Evolutionary conservation across 306 rosid species (phyloP).

Genomic region (Cucumis melo): DNA sequence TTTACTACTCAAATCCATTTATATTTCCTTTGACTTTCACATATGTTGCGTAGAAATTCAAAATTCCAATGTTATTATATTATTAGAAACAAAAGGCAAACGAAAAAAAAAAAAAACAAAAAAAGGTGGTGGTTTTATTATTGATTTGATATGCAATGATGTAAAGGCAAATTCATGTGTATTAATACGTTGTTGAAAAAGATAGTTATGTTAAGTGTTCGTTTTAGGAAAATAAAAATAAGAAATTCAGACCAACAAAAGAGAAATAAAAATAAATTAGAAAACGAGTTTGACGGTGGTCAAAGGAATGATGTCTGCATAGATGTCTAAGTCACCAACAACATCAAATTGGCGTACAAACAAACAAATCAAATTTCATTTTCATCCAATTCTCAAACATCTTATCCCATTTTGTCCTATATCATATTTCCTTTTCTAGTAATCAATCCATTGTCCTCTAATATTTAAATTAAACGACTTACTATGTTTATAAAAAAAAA

Average conservation of each 20-base stretch:
- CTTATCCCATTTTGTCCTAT: background rate
- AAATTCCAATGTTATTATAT: background rate
- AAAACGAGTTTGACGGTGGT: background rate
- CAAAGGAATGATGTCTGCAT: background rate
- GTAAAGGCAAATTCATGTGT: background rate
- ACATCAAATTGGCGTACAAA: background rate
- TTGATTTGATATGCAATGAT: background rate
- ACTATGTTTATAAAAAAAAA: no score
- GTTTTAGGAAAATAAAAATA: background rate
- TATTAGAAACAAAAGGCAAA: background rate
- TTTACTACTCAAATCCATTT: background rate
- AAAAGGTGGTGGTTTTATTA: background rate
- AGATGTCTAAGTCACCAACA: background rate
- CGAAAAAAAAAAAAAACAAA: background rate
- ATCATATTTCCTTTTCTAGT: background rate
- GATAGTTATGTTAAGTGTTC: background rate
- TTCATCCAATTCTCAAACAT: no score
- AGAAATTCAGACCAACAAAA: background rate
- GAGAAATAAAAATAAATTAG: background rate
- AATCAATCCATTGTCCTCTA: no score
- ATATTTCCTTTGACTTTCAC: background rate
- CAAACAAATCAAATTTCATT: background rate
- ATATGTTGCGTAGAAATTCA: background rate
- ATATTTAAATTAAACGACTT: no score
- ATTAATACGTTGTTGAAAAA: background rate